Evolutionary conservation across 225 moss, liverwort and hornwort species (phyloP), one percentile per base, ranked within the genome.

Genomic region (Bryoerythrophyllum caledonicum): DNA sequence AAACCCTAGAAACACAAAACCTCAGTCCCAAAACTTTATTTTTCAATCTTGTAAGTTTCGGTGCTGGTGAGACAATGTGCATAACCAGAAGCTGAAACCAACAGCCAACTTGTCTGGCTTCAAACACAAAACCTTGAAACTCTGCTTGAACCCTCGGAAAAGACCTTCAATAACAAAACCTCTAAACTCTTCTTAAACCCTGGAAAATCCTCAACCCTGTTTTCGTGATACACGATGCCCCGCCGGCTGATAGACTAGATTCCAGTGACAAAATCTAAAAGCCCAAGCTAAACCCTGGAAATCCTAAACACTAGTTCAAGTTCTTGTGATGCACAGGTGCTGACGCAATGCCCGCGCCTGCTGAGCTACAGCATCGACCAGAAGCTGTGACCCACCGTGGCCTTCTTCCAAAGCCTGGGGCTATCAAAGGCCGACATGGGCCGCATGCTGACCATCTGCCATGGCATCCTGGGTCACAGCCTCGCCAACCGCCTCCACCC

Each of bases 291-390:
- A 65, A 65, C 34, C 62, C 51, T 46, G 20, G 20, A 48, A 49
- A 49, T 17, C 15, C 2, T 13, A 37, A 41, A 40, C 10, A 19
- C 28, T 27, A 6, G 66, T 60, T 19, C 34, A 40, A n/a, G 1
- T 43, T 44, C 20, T 38, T 6, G 8, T 68, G n/a, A 17, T 44
- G 52, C 10, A 2, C 60, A 82, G 82, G 78, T 82, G 32, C 54
- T 89, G 38, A 71, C 87, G 12, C 85, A 83, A n/a, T 91, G 91
- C 68, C 89, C 89, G 28, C 83, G 89, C 54, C 80, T 91, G 26
- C 59, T 87, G 28, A 91, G 89, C 76, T 91, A 89, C 77, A 89
- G 89, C 85, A 86, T 91, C 10, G 89, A 91, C 16, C 60, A 83
- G 75, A 91, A 91, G 80, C 53, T 91, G 75, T 76, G 54, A 16